These are phyloP conservation scores for Malus asiatica DNA, from an alignment of 306 rosid genomes.

Conservation along the genomic window DNA sequence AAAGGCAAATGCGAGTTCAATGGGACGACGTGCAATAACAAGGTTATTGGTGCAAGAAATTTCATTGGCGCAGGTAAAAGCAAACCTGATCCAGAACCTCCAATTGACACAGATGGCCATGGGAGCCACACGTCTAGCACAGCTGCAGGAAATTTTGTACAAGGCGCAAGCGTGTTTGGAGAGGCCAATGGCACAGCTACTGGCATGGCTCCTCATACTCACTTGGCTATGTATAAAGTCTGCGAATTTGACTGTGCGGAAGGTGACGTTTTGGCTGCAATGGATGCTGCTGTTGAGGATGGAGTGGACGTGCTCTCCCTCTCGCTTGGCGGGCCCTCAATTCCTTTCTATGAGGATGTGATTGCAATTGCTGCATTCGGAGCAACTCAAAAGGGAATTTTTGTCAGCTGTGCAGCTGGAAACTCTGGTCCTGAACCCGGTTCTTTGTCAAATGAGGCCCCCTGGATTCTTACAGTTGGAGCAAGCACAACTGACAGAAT, in stretches of 20 bases:
- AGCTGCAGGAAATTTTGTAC: conserved; percentile 51
- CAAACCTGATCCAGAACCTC: conserved; percentile 9
- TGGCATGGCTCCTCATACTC: conserved; percentile 70
- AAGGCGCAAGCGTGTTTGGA: conserved; percentile 33
- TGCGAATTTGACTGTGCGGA: conserved; percentile 13
- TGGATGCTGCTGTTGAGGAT: conserved; percentile 31
- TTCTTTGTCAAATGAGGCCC: conserved; percentile 49
- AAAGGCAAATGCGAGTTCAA: conserved; percentile 54
- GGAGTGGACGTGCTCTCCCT: conserved; percentile 65
- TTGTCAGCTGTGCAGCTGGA: conserved; percentile 54
- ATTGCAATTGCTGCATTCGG: conserved; percentile 51
- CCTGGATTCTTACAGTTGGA: conserved; percentile 39
- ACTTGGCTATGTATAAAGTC: conserved; percentile 44
- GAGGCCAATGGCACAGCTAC: conserved; percentile 62
- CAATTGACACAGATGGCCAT: conserved; percentile 40
- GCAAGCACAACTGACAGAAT: conserved; percentile 40
- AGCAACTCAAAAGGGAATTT: conserved; percentile 53
- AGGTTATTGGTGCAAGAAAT: conserved; percentile 55
- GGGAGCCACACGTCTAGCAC: conserved; percentile 64
- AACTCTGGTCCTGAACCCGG: conserved; percentile 38
- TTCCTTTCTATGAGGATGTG: conserved; percentile 38
- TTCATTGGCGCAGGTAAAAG: background rate
- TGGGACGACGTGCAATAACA: conserved; percentile 48
- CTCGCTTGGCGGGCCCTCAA: conserved; percentile 23
- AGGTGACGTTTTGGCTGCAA: conserved; percentile 16